Base-by-base conservation (phyloP, 2,329 filamentous ascomycete species). In the Huntiella bhutanensis region DNA sequence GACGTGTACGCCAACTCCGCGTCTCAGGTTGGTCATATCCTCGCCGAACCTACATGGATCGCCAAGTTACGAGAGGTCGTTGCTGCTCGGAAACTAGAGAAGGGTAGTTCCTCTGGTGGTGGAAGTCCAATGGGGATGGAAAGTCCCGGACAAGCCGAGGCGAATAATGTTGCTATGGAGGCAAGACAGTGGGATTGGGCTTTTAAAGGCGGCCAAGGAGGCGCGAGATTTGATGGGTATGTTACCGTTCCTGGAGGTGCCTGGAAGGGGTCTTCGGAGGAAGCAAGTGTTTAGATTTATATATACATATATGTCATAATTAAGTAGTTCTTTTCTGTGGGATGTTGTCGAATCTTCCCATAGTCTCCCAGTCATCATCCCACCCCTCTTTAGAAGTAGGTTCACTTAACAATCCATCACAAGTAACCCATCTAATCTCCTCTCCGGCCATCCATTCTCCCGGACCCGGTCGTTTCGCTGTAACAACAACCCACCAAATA, bases 1-100 rank as follows among this genome's bases (percentile, higher is more conserved):
- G 68, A 71, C 38, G 70, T 70, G 2, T 67, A 69, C 46, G 68
- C 69, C 52, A 61, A 64, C 2, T 67, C 68, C 10, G 64, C 68
- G 51, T 51, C 59, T 4, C 61, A 63, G 43, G 57, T 61, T 5
- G 71, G 71, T 1, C 64, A 62, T 28, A 56, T 61, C 1, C 50
- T 66, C 2, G 53, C 59, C 12, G 60, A 61, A 10, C 71, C 71
- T 2, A 58, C 56, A 39, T 67, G 73, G 51, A 67, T 75, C 46
- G 59, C 56, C 2, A 52, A 64, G 38, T 60, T 75, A 52, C 60
- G 64, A n/a, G 65, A 68, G 45, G 61, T 64, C 12, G 59, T 61
- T 4, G 63, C 64, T 48, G 57, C 58, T 49, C 56, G 59, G 36
- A 55, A 52, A 33, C 19, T 8, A 19, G 33, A 41, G n/a, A 43